Conservation (phyloP, 768 basidiomycete genomes). For the Omphalotus guepiniiformis region DNA sequence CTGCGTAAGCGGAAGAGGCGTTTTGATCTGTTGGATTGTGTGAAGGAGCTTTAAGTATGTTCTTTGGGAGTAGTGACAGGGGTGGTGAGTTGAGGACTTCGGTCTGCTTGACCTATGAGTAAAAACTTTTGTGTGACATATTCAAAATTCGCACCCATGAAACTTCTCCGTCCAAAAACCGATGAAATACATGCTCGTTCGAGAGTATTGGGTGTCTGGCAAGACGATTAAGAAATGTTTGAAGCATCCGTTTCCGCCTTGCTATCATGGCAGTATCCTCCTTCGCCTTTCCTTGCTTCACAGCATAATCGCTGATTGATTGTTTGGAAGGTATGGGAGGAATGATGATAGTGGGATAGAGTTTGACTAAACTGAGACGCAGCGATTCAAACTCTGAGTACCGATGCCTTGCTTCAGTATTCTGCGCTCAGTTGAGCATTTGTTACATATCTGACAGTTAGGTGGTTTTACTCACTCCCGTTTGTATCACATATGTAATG, state of each 20-base stretch:
- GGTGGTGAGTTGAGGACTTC: slow-evolving; percentile 95
- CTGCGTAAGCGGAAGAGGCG: slow-evolving; percentile 70
- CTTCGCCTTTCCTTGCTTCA: slow-evolving; percentile 94
- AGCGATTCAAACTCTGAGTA: slow-evolving; percentile 98
- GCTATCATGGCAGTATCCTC: slow-evolving; percentile 93
- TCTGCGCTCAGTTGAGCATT: slow-evolving; percentile 39
- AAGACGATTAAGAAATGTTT: slow-evolving; percentile 90
- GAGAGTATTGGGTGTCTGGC: slow-evolving; percentile 92
- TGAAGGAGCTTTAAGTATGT: slow-evolving; percentile 91
- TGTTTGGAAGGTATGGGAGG: slow-evolving; percentile 98
- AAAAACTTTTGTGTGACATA: neutral
- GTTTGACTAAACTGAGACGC: slow-evolving; percentile 71
- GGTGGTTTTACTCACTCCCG: slow-evolving; percentile 58
- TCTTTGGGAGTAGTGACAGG: slow-evolving; percentile 88
- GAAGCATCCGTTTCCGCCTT: slow-evolving; percentile 88
- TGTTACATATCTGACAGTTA: slow-evolving; percentile 8
- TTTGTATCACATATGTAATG: slow-evolving; percentile 89
- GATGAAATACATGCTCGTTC: slow-evolving; percentile 93
- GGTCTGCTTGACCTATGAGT: slow-evolving; percentile 44
- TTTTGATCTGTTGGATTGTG: slow-evolving; percentile 87
- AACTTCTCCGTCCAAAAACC: slow-evolving; percentile 92
- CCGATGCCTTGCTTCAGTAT: slow-evolving; percentile 76
- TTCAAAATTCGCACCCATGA: slow-evolving; percentile 70
- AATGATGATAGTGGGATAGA: slow-evolving; percentile 95
- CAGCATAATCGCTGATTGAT: slow-evolving; percentile 92